Evolutionary conservation across 805 yeast species (phyloP).

Genomic region (Saccharomycopsis capsularis): DNA sequence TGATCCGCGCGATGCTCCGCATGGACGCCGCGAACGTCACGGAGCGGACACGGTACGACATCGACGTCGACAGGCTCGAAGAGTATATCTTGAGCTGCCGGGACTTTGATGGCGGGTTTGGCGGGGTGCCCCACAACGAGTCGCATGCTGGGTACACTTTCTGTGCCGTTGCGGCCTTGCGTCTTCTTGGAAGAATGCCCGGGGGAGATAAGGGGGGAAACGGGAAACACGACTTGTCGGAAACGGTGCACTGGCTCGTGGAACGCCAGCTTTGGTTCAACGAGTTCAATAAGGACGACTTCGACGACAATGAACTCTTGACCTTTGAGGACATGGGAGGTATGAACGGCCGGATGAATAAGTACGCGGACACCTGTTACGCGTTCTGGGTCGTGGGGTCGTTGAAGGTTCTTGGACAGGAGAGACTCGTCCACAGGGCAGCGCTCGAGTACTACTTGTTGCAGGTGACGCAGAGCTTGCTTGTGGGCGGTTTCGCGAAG

Average conservation of each 20-base stretch:
- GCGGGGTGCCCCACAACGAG: constrained; percentile 47
- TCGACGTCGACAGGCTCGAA: constrained; percentile 37
- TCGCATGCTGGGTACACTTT: constrained; percentile 84
- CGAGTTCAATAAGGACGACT: constrained; percentile 27
- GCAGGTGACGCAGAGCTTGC: constrained; percentile 46
- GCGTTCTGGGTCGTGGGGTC: constrained; percentile 75
- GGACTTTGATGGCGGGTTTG: constrained; percentile 66
- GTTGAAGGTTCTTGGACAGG: constrained; percentile 36
- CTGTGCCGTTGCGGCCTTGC: constrained; percentile 67
- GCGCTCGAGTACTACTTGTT: constrained; percentile 40
- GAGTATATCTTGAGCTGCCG: constrained; percentile 33
- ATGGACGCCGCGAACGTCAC: constrained; percentile 27
- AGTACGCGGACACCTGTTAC: constrained; percentile 81
- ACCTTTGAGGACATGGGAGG: constrained; percentile 56
- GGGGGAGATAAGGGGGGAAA: neutral
- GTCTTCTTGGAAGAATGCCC: constrained; percentile 31
- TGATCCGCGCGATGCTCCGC: constrained; percentile 48
- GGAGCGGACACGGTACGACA: constrained; percentile 28
- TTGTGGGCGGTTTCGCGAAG: constrained; percentile 76
- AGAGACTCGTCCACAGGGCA: constrained; percentile 31
- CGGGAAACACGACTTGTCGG: neutral
- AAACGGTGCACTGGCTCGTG: constrained; percentile 53
- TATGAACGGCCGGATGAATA: constrained; percentile 81
- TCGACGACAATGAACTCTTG: constrained; percentile 22
- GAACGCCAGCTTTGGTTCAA: constrained; percentile 52